Base-by-base conservation (phyloP, 164 flowering plant species). In the Macadamia tetraphylla region DNA sequence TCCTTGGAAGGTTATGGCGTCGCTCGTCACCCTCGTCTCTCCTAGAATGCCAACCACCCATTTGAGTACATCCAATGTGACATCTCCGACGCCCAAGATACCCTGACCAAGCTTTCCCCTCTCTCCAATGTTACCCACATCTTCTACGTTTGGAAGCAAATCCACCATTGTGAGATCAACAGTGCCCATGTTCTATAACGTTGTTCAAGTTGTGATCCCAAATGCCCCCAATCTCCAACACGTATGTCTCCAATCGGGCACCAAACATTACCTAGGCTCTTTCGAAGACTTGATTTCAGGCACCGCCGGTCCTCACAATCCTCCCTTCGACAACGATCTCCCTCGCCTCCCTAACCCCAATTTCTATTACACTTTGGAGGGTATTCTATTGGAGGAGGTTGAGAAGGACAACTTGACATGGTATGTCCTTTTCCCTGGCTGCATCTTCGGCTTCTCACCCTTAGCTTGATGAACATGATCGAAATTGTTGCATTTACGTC, bases 1-100 rank as follows among this genome's bases (percentile, higher is more conserved):
- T 30, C 92, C 89, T 0, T 89, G 95, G 97, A 89, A 91, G 68
- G 92, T 88, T 89, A 89, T 73, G 94, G 97, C 71, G 85, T 88
- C 51, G 88, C 85, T 8, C 86, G 93, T 56, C 84, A 91, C 30
- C 81, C 87, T 42, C 82, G 87, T 0, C 95, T 91, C 13, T 6
- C 67, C 43, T 88, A 90, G 93, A 73, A 69, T 70, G 77, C 78
- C 9, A 86, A 86, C 30, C 80, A 85, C 60, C 86, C 86, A 0
- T 52, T 91, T 60, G 81, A 87, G 6, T 89, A 91, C 85, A 79
- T 91, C 72, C 91, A 84, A 59, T 89, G 97, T 77, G 89, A 88
- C 66, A 66, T 88, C 58, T 76, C 87, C 18, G 79, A 89, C 56
- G 13, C 69, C 0, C 71, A 74, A 0, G 87, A 88, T 5, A 58